These are phyloP conservation scores for Penicillium verrucosum DNA, from an alignment of 2,329 filamentous ascomycete genomes.

Conservation along the genomic window DNA sequence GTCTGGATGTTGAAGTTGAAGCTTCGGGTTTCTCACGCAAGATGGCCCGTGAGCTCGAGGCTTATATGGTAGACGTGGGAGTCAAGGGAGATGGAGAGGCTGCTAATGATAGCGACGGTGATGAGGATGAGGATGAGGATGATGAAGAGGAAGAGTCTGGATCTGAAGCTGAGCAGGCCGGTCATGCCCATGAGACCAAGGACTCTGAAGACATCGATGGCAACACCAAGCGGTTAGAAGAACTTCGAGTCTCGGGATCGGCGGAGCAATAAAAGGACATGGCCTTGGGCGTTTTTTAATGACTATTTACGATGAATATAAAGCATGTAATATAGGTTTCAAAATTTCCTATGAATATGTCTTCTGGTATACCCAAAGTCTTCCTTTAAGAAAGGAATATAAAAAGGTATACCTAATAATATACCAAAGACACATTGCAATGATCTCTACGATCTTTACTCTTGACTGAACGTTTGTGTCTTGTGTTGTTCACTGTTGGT, in stretches of 20 bases:
- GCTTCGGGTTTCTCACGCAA: conserved; percentile 96
- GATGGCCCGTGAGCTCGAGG: conserved; percentile 90
- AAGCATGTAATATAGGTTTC: conserved; percentile 23
- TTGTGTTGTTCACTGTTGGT: neutral
- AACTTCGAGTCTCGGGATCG: conserved; percentile 32
- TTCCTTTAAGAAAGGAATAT: neutral
- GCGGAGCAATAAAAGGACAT: conserved; percentile 13
- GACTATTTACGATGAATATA: conserved; percentile 27
- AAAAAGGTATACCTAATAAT: neutral
- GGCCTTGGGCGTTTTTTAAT: conserved; percentile 19
- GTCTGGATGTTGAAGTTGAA: conserved; percentile 83
- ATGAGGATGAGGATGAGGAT: conserved; percentile 38
- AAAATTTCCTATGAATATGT: conserved; percentile 3
- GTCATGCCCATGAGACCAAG: conserved; percentile 36
- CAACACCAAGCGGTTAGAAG: conserved; percentile 30
- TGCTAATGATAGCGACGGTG: conserved; percentile 30
- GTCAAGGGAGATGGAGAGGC: conserved; percentile 52
- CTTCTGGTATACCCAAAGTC: neutral
- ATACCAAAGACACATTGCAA: neutral
- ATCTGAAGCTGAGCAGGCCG: conserved; percentile 35
- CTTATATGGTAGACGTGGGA: conserved; percentile 74
- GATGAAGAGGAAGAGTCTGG: conserved; percentile 33
- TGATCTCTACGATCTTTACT: too few relatives aligned
- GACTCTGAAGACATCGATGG: conserved; percentile 21
- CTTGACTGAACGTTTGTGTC: neutral